A percentile compares a stretch with the other conserved stretches of the same genome.
Conservation (phyloP, 2,329 filamentous ascomycete genomes). For the Alternaria ethzedia region DNA sequence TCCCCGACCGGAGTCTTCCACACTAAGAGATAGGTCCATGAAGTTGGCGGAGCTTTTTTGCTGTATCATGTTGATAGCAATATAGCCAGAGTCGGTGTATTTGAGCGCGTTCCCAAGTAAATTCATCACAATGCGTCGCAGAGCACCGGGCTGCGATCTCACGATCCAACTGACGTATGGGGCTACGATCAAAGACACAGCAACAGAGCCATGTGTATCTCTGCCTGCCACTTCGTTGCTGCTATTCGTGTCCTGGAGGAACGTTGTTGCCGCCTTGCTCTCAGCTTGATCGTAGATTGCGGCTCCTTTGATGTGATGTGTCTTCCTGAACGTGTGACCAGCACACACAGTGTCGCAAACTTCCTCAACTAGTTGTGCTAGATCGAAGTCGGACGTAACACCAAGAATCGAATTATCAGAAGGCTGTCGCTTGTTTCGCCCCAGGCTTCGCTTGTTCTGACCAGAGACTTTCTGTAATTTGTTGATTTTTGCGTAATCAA, state of each 20-base stretch:
- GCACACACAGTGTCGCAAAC: constrained; percentile 62
- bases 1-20: constrained; percentile 45
- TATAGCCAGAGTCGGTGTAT: constrained; percentile 43
- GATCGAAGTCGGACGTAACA: constrained; percentile 38
- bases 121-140: constrained; percentile 45
- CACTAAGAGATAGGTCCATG: constrained; percentile 42
- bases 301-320: constrained; percentile 27
- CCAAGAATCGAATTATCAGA: constrained; percentile 39
- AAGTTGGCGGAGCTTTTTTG: constrained; percentile 15
- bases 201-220: constrained; percentile 28
- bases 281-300: constrained; percentile 35
- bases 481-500: constrained; percentile 49
- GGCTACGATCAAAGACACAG: constrained; percentile 39
- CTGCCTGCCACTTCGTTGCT: constrained; percentile 17
- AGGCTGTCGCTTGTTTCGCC: constrained; percentile 31
- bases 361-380: constrained; percentile 54
- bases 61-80: constrained; percentile 33
- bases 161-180: constrained; percentile 38
- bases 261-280: constrained; percentile 8
- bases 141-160: constrained; percentile 40
- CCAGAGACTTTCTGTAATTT: constrained; percentile 33
- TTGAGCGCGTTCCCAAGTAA: constrained; percentile 46
- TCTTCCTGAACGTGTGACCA: constrained; percentile 54
- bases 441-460: constrained; percentile 23
- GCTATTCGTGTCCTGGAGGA: constrained; percentile 16